These are phyloP conservation scores for Cordyceps fumosorosea DNA, from an alignment of 2,329 filamentous ascomycete genomes.

Conservation along the genomic window DNA sequence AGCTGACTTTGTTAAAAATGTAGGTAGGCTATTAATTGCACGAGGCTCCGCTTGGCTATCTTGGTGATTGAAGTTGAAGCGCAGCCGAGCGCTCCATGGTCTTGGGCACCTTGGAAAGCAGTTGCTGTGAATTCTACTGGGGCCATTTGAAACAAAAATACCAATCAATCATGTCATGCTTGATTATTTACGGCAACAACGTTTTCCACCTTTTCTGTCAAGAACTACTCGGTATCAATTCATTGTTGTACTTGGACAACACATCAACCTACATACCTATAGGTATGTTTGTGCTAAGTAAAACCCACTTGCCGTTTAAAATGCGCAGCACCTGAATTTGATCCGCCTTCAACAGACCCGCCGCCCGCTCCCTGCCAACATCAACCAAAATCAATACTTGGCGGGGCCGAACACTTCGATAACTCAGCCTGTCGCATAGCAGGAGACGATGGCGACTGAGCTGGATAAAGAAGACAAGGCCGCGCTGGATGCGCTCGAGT, in stretches of 20 bases:
- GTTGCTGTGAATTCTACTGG: too few species aligned
- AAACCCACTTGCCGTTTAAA: neutral
- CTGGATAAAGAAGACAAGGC: slow-evolving; percentile 56
- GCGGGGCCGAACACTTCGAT: neutral
- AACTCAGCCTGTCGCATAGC: slow-evolving; percentile 15
- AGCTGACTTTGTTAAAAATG: too few species aligned
- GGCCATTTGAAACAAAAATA: too few species aligned
- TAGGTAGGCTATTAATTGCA: too few species aligned
- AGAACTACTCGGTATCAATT: neutral
- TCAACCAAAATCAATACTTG: neutral
- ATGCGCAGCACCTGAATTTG: neutral
- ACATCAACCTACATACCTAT: too few species aligned
- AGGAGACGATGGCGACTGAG: slow-evolving; percentile 30
- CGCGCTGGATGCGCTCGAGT: slow-evolving; percentile 72
- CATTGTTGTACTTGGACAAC: neutral
- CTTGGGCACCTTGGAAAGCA: too few species aligned
- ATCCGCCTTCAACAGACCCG: neutral
- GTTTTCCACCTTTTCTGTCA: neutral
- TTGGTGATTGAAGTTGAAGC: too few species aligned
- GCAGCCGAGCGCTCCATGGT: too few species aligned
- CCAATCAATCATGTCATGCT: too few species aligned
- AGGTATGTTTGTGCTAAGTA: neutral
- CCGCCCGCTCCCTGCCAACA: neutral
- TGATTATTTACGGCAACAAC: neutral
- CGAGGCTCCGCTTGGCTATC: too few species aligned